Conservation (phyloP, 352 stramenopile genomes). For the Phytopythium mirpurense region DNA sequence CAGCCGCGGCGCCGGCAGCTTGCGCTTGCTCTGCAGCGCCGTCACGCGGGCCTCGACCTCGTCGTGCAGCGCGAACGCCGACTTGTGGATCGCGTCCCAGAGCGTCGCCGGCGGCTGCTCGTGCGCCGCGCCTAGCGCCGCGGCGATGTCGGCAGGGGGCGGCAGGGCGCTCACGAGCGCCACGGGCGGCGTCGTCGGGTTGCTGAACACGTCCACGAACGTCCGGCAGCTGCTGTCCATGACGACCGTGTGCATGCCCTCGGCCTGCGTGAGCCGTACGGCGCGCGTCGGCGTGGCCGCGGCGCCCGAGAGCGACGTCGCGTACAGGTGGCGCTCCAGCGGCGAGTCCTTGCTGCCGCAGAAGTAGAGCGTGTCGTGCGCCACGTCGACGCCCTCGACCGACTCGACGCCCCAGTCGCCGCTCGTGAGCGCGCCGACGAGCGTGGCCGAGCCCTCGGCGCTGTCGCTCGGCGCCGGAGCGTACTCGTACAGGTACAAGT, state of each 20-base stretch:
- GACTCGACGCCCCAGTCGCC: conserved; percentile 77
- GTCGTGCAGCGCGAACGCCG: conserved; percentile 48
- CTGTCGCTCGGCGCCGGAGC: conserved; percentile 15
- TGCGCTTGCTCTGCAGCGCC: conserved; percentile 35
- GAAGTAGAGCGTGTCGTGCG: conserved; percentile 84
- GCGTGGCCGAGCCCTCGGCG: conserved; percentile 17
- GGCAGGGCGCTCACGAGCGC: conserved; percentile 50
- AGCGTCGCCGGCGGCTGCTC: conserved; percentile 17
- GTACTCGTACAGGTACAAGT: conserved; percentile 96
- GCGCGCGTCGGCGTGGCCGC: conserved; percentile 33
- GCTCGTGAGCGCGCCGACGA: conserved; percentile 58
- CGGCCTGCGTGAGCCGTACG: conserved; percentile 66
- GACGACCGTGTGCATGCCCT: conserved; percentile 88
- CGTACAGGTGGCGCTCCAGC: conserved; percentile 91
- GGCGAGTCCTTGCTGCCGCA: conserved; percentile 83
- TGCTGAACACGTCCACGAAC: conserved; percentile 84
- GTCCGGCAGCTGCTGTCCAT: conserved; percentile 84
- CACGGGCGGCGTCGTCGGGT: conserved; percentile 57
- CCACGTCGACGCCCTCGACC: conserved; percentile 76
- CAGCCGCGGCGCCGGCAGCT: conserved; percentile 57
- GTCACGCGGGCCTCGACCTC: conserved; percentile 56
- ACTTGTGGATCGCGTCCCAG: conserved; percentile 33
- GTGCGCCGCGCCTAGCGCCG: not conserved
- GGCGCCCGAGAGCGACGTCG: conserved; percentile 54
- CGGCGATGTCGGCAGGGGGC: conserved; percentile 9